These are phyloP conservation scores for Manihot esculenta DNA, from an alignment of 441 rosid genomes.

Conservation along the genomic window DNA sequence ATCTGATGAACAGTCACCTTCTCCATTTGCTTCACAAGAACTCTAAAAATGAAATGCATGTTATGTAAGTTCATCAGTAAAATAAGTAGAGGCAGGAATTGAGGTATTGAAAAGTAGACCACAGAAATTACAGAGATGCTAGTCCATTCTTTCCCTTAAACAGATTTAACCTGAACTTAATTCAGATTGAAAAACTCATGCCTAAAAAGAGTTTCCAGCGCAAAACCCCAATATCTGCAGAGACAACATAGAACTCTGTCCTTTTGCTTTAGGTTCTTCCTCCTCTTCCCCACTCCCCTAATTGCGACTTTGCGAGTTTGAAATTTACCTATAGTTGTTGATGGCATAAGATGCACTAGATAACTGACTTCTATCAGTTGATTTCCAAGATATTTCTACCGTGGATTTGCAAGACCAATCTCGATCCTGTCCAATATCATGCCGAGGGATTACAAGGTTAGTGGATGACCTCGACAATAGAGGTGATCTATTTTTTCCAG, in stretches of 20 bases:
- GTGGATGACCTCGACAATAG: slow-evolving; percentile 64
- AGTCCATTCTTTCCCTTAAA: neutral
- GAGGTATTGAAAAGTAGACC: neutral
- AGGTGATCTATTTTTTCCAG: slow-evolving; percentile 47
- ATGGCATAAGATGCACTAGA: slow-evolving; percentile 70
- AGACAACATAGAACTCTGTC: neutral
- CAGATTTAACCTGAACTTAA: neutral
- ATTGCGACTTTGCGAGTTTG: slow-evolving; percentile 63
- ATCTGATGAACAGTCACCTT: slow-evolving; percentile 55
- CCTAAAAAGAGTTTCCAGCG: neutral
- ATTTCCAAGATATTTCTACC: slow-evolving; percentile 70
- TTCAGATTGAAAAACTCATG: neutral
- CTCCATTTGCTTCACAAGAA: slow-evolving; percentile 84
- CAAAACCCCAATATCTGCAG: neutral
- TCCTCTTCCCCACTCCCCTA: no score
- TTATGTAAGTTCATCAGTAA: slow-evolving; percentile 1
- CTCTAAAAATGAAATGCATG: slow-evolving; percentile 44
- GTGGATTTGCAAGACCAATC: slow-evolving; percentile 70
- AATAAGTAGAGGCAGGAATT: neutral
- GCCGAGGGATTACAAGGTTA: slow-evolving; percentile 56
- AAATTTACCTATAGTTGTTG: slow-evolving; percentile 66
- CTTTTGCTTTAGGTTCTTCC: no score
- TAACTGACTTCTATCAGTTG: slow-evolving; percentile 62
- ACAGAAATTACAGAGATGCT: neutral
- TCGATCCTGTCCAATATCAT: slow-evolving; percentile 40